These are phyloP conservation scores for Breynia disticha DNA, from an alignment of 441 rosid genomes.

Conservation along the genomic window DNA sequence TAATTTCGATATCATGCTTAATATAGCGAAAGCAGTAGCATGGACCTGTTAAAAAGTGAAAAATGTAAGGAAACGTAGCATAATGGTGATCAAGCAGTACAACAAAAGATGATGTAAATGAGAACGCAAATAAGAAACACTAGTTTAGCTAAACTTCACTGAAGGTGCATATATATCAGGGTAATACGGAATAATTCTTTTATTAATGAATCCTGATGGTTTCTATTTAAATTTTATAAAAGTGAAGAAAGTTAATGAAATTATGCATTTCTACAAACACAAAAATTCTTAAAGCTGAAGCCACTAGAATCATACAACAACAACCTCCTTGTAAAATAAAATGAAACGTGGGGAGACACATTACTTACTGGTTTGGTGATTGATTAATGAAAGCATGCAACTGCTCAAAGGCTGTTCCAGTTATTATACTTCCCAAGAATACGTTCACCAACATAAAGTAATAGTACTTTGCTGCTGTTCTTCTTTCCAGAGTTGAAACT, in stretches of 20 bases:
- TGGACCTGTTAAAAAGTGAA: too few relatives aligned
- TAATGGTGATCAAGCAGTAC: too few relatives aligned
- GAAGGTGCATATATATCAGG: too few relatives aligned
- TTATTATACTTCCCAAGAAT: slow-evolving; percentile 84
- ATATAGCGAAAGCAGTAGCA: background rate
- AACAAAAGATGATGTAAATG: too few relatives aligned
- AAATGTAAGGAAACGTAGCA: too few relatives aligned
- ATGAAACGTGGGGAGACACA: slow-evolving; percentile 2
- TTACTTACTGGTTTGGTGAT: slow-evolving; percentile 66
- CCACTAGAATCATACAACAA: background rate
- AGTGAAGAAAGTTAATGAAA: too few relatives aligned
- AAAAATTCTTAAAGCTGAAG: slow-evolving; percentile 8
- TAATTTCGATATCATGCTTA: background rate
- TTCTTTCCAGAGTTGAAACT: slow-evolving; percentile 62
- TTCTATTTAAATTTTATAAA: too few relatives aligned
- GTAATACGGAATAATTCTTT: too few relatives aligned
- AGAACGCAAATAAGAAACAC: too few relatives aligned
- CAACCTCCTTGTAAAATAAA: background rate
- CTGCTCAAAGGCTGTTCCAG: slow-evolving; percentile 94
- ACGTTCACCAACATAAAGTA: slow-evolving; percentile 94
- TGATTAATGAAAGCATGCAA: slow-evolving; percentile 79
- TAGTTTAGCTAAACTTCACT: too few relatives aligned
- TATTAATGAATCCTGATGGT: too few relatives aligned
- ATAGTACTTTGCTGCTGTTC: slow-evolving; percentile 81
- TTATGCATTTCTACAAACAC: background rate